A percentile compares a stretch with the other conserved stretches of the same genome.
phyloP scores from a whole-genome alignment of 805 yeast genomes.

The Debaryomyces castellii region DNA sequence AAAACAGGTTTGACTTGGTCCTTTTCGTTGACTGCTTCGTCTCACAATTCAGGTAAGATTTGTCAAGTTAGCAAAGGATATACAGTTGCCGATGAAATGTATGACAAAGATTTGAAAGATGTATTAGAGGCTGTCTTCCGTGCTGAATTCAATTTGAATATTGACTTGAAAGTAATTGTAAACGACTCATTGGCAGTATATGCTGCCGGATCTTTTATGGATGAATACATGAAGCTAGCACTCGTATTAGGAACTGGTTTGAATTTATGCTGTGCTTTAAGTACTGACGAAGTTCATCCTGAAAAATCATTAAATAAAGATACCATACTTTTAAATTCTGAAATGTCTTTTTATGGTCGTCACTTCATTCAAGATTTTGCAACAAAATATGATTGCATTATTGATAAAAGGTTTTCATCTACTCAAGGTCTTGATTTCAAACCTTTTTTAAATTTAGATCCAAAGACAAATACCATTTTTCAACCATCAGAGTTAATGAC shows the following conservation, averaged over 20 bases:
- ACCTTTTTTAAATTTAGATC: slow-evolving; percentile 29
- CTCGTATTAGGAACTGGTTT: slow-evolving; percentile 71
- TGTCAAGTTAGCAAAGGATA: slow-evolving; percentile 64
- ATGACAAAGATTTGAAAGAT: slow-evolving; percentile 35
- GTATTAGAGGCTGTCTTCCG: slow-evolving; percentile 38
- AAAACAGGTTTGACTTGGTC: slow-evolving; percentile 56
- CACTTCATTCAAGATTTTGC: slow-evolving; percentile 25
- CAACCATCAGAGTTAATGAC: slow-evolving; percentile 60
- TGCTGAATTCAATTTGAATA: slow-evolving; percentile 18
- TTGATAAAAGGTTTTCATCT: slow-evolving; percentile 30
- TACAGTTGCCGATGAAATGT: slow-evolving; percentile 41
- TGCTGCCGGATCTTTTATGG: slow-evolving; percentile 49
- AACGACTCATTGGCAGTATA: slow-evolving; percentile 70
- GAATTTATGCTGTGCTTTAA: slow-evolving; percentile 49
- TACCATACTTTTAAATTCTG: slow-evolving; percentile 45
- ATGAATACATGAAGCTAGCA: slow-evolving; percentile 42
- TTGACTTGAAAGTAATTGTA: slow-evolving; percentile 46
- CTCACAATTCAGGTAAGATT: slow-evolving; percentile 46
- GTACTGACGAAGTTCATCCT: slow-evolving; percentile 16
- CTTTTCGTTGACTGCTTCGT: slow-evolving; percentile 48
- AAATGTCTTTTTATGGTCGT: slow-evolving; percentile 55
- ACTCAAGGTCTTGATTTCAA: slow-evolving; percentile 15
- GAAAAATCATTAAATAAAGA: slow-evolving; percentile 14
- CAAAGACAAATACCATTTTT: slow-evolving; percentile 28
- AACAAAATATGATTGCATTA: slow-evolving; percentile 38